Base-by-base conservation (phyloP, 139 green algal species). In the Tetradesmus obliquus region DNA sequence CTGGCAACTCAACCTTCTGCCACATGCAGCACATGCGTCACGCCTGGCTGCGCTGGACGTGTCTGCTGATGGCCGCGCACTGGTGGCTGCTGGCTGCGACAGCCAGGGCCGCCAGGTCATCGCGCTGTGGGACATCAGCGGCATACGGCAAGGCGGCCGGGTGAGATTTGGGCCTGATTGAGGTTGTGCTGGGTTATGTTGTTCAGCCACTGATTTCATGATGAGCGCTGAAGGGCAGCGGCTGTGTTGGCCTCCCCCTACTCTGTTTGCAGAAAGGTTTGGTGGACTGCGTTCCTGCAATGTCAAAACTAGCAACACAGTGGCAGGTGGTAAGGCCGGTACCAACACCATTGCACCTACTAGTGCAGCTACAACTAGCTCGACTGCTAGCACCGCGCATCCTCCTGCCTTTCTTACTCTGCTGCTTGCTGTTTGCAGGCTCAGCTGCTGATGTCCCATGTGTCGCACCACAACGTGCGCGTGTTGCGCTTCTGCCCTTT, bases 401-500 rank as follows among this genome's bases (percentile, higher is more conserved):
- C 76, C 24, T 55, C 6, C 7, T 83, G n/a, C 76, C 76, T 19
- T 55, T 55, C 7, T 5, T 20, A 8, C 32, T 51, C 72, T 51
- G 19, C 72, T 80, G 3, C 12, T 82, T 82, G 19, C 10, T 87
- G 19, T 51, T 5, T 69, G 5, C 60, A 80, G 62, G 84, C 62
- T 8, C 45, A 45, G 15, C 62, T 81, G 32, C 84, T 89, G 53
- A 62, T 81, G 62, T 51, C 17, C 20, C 13, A 32, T 20, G 84
- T 89, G 10, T 97, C 93, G 3, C 94, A 97, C 32, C 96, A 96
- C 94, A 96, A 97, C 93, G 95, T 98, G 53, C 95, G 95, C 79
- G 89, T 87, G 20, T 66, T 96, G 1, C 90, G 90, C 19, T 98
- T 97, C 92, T 95, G 90, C 54, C 93, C 95, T 0, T 97, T 95